phyloP scores from a whole-genome alignment of 2,329 filamentous ascomycete species.

The Fusarium xylarioides region DNA sequence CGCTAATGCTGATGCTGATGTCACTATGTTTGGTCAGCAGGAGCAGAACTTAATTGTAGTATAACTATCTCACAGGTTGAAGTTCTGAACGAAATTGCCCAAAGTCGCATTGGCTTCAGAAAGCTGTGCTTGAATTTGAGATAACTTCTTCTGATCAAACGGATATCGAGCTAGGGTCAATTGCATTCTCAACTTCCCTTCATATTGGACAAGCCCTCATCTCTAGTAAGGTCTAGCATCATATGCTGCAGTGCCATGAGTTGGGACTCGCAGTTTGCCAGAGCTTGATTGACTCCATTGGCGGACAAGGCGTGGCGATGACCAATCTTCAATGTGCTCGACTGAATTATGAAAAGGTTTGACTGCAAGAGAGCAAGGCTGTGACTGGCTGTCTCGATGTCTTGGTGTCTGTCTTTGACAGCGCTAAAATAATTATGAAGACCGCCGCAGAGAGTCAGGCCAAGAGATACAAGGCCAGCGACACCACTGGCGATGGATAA shows the following conservation, averaged over 20 bases:
- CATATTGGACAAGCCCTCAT: fast-evolving
- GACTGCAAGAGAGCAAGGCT: not conserved
- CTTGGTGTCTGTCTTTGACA: not conserved
- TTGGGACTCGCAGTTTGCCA: not conserved
- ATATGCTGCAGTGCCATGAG: not conserved
- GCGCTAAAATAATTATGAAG: not conserved
- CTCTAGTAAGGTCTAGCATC: fast-evolving
- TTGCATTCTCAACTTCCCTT: not conserved
- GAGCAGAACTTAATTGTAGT: too few relatives aligned
- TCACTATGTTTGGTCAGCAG: too few relatives aligned
- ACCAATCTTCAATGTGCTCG: fast-evolving
- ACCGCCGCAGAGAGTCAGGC: not conserved
- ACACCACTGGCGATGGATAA: not conserved
- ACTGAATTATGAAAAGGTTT: not conserved
- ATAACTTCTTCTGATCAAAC: not conserved
- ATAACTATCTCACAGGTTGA: not conserved
- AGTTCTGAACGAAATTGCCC: not conserved
- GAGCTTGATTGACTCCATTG: not conserved
- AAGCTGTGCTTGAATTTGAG: not conserved
- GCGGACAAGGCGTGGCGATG: not conserved
- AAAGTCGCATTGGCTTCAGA: not conserved
- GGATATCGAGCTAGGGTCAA: not conserved
- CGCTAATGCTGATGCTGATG: not conserved
- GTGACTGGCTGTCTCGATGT: not conserved
- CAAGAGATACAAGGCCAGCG: conserved; percentile 7